Base-by-base conservation (phyloP, 306 rosid species). In the Fragaria vesca region DNA sequence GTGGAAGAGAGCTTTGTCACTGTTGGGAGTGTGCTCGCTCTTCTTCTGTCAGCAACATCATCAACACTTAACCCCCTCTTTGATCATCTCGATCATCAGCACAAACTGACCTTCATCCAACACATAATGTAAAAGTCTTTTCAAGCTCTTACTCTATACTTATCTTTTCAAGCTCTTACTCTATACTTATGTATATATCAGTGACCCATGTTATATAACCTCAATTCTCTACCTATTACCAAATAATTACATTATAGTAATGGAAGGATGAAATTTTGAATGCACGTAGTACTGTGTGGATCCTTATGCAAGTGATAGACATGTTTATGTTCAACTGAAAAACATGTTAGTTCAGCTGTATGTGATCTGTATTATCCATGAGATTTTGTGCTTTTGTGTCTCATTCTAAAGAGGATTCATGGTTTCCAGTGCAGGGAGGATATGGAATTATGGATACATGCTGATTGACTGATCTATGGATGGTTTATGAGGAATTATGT, bases 21-120 rank as follows among this genome's bases (percentile, higher is more conserved):
- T 90, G 93, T 78, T 86, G 93, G 96, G 93, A 90, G 87, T 91
- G 26, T 24, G 26, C 26, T 24, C 26, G 98, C 91, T 80, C 89
- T 79, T 89, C 94, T 87, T 85, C 94, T 86, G 94, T 84, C 97
- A 91, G 12, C 93, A 77, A 81, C 84, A 54, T 26, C 26, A 4
- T 3, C 20, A 10, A 26, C 47, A 30, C 18, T 1, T 20, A 20
- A 61, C 32, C 24, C 66, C 24, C 40, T 8, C n/a, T 4, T 4
- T 36, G 8, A 46, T 24, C 21, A 40, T 30, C 18, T 26, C 45
- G 45, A 7, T 42, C 38, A 57, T 26, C 77, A 13, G 18, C 71
- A 38, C 78, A 51, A 8, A 40, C 40, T 34, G 47, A 73, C 32
- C 69, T 75, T 62, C 43, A 69, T 79, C 52, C 16, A 4, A 48